These are phyloP conservation scores for Phytophthora palmivora DNA, from an alignment of 352 stramenopile genomes.

Conservation along the genomic window DNA sequence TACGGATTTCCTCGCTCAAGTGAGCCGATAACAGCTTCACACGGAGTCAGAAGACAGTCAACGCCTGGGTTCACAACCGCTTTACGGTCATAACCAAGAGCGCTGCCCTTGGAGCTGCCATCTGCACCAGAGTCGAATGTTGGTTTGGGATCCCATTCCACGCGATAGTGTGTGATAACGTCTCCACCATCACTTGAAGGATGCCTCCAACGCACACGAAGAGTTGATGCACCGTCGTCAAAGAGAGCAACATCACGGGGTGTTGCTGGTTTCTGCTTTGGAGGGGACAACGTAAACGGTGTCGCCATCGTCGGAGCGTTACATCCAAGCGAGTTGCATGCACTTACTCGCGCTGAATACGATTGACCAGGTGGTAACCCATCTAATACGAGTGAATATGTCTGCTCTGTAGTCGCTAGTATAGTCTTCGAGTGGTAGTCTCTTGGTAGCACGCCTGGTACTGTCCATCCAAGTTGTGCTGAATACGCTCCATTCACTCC, in stretches of 20 bases:
- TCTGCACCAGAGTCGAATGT: conserved; percentile 84
- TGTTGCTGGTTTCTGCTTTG: conserved; percentile 87
- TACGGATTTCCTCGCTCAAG: conserved; percentile 85
- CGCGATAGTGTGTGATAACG: conserved; percentile 92
- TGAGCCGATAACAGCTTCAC: conserved; percentile 82
- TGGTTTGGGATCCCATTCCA: conserved; percentile 93
- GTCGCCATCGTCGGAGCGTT: conserved; percentile 80
- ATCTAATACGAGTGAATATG: conserved; percentile 32
- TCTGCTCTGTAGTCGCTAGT: conserved; percentile 13
- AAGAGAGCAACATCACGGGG: conserved; percentile 85
- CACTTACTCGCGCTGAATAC: conserved; percentile 91
- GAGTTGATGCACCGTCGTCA: conserved; percentile 70
- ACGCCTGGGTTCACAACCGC: conserved; percentile 66
- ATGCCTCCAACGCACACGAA: conserved; percentile 91
- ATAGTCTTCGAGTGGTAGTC: conserved; percentile 62
- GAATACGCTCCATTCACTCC: conserved; percentile 47
- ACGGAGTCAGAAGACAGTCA: conserved; percentile 84
- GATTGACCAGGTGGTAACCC: conserved; percentile 70
- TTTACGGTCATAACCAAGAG: conserved; percentile 84
- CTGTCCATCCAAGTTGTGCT: conserved; percentile 65
- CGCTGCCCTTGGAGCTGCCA: conserved; percentile 47
- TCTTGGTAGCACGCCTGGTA: conserved; percentile 56
- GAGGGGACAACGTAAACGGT: conserved; percentile 73
- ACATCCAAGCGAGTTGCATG: conserved; percentile 92
- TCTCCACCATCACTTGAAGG: conserved; percentile 92